A percentile compares a stretch with the other conserved stretches of the same genome.
phyloP scores from a whole-genome alignment of 2,329 filamentous ascomycete species.

The Nemania serpens region DNA sequence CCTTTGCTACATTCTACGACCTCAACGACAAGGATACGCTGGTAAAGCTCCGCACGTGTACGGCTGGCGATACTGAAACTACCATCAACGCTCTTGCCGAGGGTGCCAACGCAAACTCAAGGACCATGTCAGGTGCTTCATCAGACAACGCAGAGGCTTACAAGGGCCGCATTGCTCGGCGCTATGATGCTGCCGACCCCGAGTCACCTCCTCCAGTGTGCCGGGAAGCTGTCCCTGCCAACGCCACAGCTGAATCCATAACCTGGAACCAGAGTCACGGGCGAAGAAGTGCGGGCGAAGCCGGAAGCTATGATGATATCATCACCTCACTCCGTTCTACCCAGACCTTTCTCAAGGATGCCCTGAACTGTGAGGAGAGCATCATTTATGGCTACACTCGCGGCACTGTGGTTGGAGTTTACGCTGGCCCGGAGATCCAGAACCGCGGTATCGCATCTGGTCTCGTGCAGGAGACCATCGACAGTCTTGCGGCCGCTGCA shows the following conservation, averaged over 20 bases:
- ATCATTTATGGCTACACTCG: conserved; percentile 8
- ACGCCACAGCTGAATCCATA: conserved; percentile 6
- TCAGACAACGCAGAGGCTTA: conserved; percentile 4
- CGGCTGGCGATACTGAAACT: conserved; percentile 3
- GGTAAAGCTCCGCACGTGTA: conserved; percentile 9
- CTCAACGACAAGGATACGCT: not conserved
- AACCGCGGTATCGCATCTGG: conserved; percentile 7
- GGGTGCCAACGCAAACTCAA: not conserved
- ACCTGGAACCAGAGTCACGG: conserved; percentile 1
- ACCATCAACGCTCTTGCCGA: conserved; percentile 6
- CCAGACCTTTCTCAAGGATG: conserved; percentile 4
- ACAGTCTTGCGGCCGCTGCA: not conserved
- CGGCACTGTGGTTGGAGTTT: conserved; percentile 2
- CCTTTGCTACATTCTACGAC: conserved; percentile 1
- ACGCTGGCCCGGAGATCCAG: conserved; percentile 3
- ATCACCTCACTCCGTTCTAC: conserved; percentile 1
- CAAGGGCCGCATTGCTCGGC: not conserved
- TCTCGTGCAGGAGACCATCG: conserved; percentile 4
- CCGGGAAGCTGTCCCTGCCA: not conserved
- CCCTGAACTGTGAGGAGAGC: conserved; percentile 7
- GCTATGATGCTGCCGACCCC: not conserved
- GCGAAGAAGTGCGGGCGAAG: not conserved
- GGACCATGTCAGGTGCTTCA: not conserved
- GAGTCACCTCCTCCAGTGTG: not conserved
- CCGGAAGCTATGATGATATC: not conserved